Conservation (phyloP, 2,329 filamentous ascomycete species). For the Calcarisporium arbuscula region DNA sequence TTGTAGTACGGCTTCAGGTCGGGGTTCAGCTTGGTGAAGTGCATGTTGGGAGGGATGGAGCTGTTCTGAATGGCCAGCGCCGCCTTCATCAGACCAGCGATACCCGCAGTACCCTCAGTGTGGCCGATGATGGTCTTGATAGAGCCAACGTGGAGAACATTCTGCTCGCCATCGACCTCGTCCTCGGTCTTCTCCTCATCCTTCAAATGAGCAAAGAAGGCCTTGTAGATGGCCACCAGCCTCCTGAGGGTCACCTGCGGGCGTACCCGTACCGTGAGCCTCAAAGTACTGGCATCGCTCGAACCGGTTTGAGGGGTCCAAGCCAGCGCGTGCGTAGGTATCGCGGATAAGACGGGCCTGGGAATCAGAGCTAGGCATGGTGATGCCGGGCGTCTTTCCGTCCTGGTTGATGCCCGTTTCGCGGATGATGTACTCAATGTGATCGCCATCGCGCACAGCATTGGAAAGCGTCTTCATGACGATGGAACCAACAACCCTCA, state of each 20-base stretch:
- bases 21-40: constrained; percentile 22
- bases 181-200: constrained; percentile 2
- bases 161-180: no score
- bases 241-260: constrained; percentile 18
- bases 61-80: constrained; percentile 1
- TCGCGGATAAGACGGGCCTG: constrained; percentile 19
- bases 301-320: constrained; percentile 14
- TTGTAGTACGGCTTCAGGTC: constrained; percentile 17
- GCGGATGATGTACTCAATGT: constrained; percentile 26
- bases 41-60: constrained; percentile 23
- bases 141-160: constrained; percentile 6
- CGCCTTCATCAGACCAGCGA: constrained; percentile 3
- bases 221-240: constrained; percentile 1
- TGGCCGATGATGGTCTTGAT: constrained; percentile 8
- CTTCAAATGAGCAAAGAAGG: not conserved
- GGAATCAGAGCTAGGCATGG: constrained; percentile 14
- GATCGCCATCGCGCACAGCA: constrained; percentile 36
- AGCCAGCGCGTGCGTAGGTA: constrained; percentile 22
- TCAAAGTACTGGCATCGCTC: constrained; percentile 21
- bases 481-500: no score
- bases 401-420: constrained; percentile 31
- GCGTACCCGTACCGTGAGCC: constrained; percentile 33
- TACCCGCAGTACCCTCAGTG: constrained; percentile 3
- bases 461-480: constrained; percentile 38
- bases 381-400: constrained; percentile 34